Base-by-base conservation (phyloP, 2,329 filamentous ascomycete species). In the Ophiostoma populinum region DNA sequence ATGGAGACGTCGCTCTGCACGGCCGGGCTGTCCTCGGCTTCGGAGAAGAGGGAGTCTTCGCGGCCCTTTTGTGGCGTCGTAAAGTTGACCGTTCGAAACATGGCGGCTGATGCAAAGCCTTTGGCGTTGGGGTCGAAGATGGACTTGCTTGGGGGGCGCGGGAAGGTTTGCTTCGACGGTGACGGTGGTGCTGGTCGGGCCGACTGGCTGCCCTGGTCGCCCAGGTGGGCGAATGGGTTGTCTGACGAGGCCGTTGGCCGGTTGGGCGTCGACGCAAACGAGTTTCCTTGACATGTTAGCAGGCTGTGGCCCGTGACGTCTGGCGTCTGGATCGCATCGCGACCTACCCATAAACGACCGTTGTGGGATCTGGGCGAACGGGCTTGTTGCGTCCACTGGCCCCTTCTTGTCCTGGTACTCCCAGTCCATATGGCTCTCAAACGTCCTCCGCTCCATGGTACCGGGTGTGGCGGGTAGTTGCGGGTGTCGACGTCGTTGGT, bases 391-490 rank as follows among this genome's bases (percentile, higher is more conserved):
- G 52, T 76, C 72, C 40, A 70, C 52, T 13, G 69, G 70, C 2
- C 63, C 69, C 32, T 57, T 52, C 41, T 59, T 61, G 43, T 61
- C 61, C 45, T 75, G 63, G 50, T 71, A 76, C 49, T 76, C 68
- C 67, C 68, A 77, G 46, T 76, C 72, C 72, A 77, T 77, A 42
- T 59, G 70, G 41, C 67, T 59, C 52, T 75, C 70, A 43, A 59
- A 65, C 2, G 64, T 70, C 46, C 72, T 59, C 44, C 60, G 59
- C 36, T 69, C 41, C 45, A 47, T 61, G 2, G 30, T 20, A 26
- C 7, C 20, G 30, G 20, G 12, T 28, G 5, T 25, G 8, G 8
- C 16, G 6, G 7, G 20, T 24, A 8, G 28, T 11, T n/a, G n/a
- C n/a, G n/a, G n/a, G n/a, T n/a, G n/a, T n/a, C 12, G 13, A 12